Conservation (phyloP, 2,329 filamentous ascomycete genomes). For the Zymoseptoria ardabiliae region DNA sequence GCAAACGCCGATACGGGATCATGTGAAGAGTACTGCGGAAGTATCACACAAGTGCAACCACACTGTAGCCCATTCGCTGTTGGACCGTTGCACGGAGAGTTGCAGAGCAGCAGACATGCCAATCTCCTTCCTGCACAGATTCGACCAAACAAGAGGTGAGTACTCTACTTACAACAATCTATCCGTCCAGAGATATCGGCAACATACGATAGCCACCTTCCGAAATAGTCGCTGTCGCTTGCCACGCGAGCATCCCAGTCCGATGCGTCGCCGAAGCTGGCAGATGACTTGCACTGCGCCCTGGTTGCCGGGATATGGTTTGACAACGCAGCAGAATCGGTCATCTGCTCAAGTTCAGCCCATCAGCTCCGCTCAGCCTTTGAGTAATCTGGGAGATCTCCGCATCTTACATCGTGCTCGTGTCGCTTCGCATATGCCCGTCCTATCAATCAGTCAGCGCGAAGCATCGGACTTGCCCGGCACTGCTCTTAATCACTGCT, state of each 20-base stretch:
- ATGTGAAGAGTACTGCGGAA: not conserved
- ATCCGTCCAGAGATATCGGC: not conserved
- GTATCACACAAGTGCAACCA: not conserved
- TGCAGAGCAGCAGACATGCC: not conserved
- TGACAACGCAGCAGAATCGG: not conserved
- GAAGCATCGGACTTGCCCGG: not conserved
- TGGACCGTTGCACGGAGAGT: not conserved
- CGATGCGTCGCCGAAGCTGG: not conserved
- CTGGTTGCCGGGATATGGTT: not conserved
- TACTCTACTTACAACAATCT: not conserved
- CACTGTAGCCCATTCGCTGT: not conserved
- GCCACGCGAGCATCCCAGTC: not conserved
- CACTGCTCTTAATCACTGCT: not conserved
- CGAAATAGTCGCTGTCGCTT: not conserved
- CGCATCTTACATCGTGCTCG: not conserved
- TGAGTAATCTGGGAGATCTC: not conserved
- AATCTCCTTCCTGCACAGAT: not conserved
- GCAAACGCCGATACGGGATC: not conserved
- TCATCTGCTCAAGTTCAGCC: not conserved
- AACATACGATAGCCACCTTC: not conserved
- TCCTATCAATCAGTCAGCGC: not conserved
- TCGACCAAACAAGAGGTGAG: not conserved
- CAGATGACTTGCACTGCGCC: not conserved
- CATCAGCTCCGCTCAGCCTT: not conserved
- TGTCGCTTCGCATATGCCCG: not conserved